Percentiles rank a stretch among this genome's conserved stretches.
Conservation (phyloP, 2,329 filamentous ascomycete genomes). For the Pestalotiopsis sp. region DNA sequence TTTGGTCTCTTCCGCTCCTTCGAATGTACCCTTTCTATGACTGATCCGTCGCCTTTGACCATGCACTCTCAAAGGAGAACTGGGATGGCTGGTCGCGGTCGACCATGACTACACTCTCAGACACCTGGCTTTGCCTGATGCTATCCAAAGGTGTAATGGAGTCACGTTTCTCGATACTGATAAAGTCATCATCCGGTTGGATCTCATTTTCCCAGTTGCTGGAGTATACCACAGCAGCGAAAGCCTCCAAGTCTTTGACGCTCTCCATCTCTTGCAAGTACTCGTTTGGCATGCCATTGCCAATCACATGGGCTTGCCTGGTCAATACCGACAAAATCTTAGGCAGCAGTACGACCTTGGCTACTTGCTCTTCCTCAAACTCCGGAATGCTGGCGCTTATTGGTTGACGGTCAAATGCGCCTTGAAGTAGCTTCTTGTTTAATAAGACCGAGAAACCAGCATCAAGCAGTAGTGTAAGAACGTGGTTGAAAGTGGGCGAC, state of each 20-base stretch:
- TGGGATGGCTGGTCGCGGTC: conserved; percentile 36
- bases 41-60: conserved; percentile 64
- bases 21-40: conserved; percentile 13
- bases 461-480: conserved; percentile 85
- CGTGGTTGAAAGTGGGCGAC: conserved; percentile 85
- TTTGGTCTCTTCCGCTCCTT: not conserved
- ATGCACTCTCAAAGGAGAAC: conserved; percentile 66
- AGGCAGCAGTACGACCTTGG: conserved; percentile 74
- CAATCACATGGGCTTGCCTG: conserved; percentile 87
- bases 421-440: conserved; percentile 77
- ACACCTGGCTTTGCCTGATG: conserved; percentile 8
- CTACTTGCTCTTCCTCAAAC: conserved; percentile 32
- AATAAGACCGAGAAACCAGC: conserved; percentile 83
- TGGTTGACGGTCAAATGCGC: conserved; percentile 70
- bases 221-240: conserved; percentile 84
- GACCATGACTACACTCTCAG: conserved; percentile 57
- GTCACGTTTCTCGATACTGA: not conserved
- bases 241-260: conserved; percentile 77
- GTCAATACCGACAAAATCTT: conserved; percentile 89
- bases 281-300: conserved; percentile 73
- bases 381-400: conserved; percentile 29
- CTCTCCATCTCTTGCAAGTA: conserved; percentile 76
- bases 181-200: conserved; percentile 42
- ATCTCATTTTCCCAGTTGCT: conserved; percentile 79
- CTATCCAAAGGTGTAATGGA: not conserved